Conservation (phyloP, 2,329 filamentous ascomycete species). For the Colletotrichum sp. region DNA sequence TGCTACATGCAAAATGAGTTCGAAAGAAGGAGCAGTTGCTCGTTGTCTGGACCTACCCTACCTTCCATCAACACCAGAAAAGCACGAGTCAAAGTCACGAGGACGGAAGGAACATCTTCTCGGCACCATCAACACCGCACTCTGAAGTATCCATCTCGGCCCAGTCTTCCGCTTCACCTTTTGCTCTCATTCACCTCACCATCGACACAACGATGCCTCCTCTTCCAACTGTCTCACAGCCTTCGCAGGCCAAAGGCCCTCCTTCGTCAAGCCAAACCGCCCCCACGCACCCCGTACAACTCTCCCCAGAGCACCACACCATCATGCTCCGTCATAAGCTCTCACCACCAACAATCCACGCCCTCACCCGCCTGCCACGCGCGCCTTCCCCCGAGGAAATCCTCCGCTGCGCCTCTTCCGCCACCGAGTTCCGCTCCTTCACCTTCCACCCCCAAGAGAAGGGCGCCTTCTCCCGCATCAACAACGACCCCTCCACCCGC, state of each 20-base stretch:
- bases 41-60: not conserved
- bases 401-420: constrained; percentile 41
- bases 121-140: not conserved
- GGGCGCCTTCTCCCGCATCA: constrained; percentile 41
- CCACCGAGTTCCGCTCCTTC: constrained; percentile 42
- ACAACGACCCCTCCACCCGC: constrained; percentile 41
- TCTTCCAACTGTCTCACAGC: not conserved
- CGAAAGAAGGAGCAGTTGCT: not conserved
- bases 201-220: not conserved
- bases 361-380: constrained; percentile 15
- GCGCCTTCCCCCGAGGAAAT: constrained; percentile 28
- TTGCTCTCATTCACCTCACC: not conserved
- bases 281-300: not conserved
- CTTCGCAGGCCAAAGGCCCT: not conserved
- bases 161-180: not conserved
- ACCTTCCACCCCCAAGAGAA: constrained; percentile 38
- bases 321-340: constrained; percentile 20
- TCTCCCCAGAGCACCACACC: constrained; percentile 6
- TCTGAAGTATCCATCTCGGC: not conserved
- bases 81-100: not conserved
- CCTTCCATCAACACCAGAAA: not conserved
- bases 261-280: not conserved
- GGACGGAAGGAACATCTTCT: not conserved
- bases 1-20: not conserved
- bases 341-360: constrained; percentile 11